phyloP scores from a whole-genome alignment of 1,284 basidiomycete genomes.

The Trichosporon sp. region DNA sequence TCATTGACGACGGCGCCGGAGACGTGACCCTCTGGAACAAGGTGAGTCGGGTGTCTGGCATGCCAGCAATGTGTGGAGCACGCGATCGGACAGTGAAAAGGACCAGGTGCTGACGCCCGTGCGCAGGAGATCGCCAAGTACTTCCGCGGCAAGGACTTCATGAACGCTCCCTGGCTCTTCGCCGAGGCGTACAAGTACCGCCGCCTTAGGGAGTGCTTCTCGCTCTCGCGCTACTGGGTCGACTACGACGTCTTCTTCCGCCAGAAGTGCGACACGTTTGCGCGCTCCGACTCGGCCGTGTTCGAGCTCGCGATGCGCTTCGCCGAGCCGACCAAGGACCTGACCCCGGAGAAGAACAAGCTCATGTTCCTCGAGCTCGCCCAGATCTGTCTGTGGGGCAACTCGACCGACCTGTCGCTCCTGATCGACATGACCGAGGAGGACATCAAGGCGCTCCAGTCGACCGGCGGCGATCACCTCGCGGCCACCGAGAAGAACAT shows the following conservation, averaged over 20 bases:
- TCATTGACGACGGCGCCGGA: constrained; percentile 87
- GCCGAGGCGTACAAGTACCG: constrained; percentile 98
- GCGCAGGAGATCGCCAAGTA: constrained; percentile 75
- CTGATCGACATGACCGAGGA: constrained; percentile 99
- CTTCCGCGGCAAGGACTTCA: constrained; percentile 94
- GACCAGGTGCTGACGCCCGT: not conserved
- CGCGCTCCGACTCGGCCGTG: constrained; percentile 84
- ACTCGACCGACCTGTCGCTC: constrained; percentile 92
- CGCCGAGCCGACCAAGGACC: constrained; percentile 68
- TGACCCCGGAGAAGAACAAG: constrained; percentile 69
- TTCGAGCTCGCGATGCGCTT: constrained; percentile 94
- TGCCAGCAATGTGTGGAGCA: not conserved
- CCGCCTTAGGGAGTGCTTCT: constrained; percentile 91
- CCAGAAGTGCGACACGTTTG: constrained; percentile 95
- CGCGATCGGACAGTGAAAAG: not conserved
- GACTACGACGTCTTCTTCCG: constrained; percentile 78
- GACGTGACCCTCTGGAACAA: constrained; percentile 98
- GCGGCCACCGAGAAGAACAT: constrained; percentile 92
- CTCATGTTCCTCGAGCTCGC: constrained; percentile 91
- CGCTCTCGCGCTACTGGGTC: constrained; percentile 83
- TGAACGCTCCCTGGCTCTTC: constrained; percentile 91
- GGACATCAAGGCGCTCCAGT: constrained; percentile 95
- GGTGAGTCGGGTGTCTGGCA: constrained; percentile 41
- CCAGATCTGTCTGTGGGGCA: constrained; percentile 92
- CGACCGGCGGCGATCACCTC: constrained; percentile 89